Base-by-base conservation (phyloP, 2,329 filamentous ascomycete genomes). In the Nemania sp. region DNA sequence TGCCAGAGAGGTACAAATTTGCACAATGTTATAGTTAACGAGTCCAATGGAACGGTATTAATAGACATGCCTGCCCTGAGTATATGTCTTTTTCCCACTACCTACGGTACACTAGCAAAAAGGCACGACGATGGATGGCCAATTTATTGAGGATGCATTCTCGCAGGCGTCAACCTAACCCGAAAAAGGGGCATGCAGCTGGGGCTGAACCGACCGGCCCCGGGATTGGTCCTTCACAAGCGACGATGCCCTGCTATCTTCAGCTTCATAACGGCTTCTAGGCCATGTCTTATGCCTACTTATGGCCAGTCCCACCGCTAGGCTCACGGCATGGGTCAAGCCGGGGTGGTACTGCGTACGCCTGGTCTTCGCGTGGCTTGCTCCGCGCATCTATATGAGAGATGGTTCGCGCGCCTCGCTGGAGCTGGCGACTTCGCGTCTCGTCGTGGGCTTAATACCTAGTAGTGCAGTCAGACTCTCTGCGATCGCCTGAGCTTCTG, bases 121-220 rank as follows among this genome's bases (percentile, higher is more conserved):
- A n/a, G n/a, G n/a, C n/a, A n/a, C n/a, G n/a, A n/a, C n/a, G n/a
- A n/a, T n/a, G n/a, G n/a, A n/a, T n/a, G n/a, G n/a, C n/a, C n/a
- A n/a, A n/a, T n/a, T n/a, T n/a, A n/a, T n/a, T n/a, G n/a, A n/a
- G n/a, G n/a, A n/a, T n/a, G n/a, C n/a, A n/a, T n/a, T n/a, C n/a
- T n/a, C n/a, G n/a, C n/a, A n/a, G n/a, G n/a, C n/a, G n/a, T n/a
- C n/a, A n/a, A n/a, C n/a, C n/a, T n/a, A n/a, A n/a, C n/a, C n/a
- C n/a, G n/a, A n/a, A n/a, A n/a, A n/a, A n/a, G 45, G 51, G 44
- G 20, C 11, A 17, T 49, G 39, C 44, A 49, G 30, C 45, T 41
- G 30, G 39, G 26, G 51, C 51, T 54, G 51, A 54, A 49, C 5
- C 23, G 22, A 40, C 51, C 20, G 22, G 40, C 26, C 22, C 45